Base-by-base conservation (phyloP, 768 basidiomycete genomes). In the Kockovaella imperatae region DNA sequence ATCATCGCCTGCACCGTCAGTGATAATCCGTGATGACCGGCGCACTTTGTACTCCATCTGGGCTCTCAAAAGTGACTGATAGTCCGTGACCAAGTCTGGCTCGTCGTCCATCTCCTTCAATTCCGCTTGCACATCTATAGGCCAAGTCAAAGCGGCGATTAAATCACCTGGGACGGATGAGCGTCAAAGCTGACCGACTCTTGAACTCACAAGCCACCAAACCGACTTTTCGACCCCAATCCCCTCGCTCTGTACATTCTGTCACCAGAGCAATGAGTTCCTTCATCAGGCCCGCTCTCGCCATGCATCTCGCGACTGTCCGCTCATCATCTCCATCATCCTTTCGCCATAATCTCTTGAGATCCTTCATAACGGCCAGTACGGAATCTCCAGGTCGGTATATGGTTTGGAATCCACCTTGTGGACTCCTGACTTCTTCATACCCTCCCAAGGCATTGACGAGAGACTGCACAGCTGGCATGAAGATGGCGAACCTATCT, bases 111-210 rank as follows among this genome's bases (percentile, higher is more conserved):
- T 80, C 64, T 97, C 95, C 60, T 84, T 86, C 54, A 99, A 76
- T 71, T 97, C 95, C 61, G 87, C 86, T 0, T 88, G 86, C 54
- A 97, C 76, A 70, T 97, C 87, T 45, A 99, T 93, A 0, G 95
- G 95, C 95, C 95, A 99, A 1, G 93, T 97, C 86, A 99, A 87
- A 0, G 91, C 90, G 0, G 88, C 86, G 67, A 97, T 83, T 20
- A 99, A 75, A 67, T 97, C 95, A 6, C 82, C 75, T 74, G 54
- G n/a, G 42, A n/a, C 18, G 5, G 15, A 3, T 49, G 35, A 21
- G 26, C 13, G 4, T n/a, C 43, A 3, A 15, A 40, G 32, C 21
- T 38, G 17, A 21, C 23, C 5, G 38, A 21, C 3, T 8, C 4
- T 28, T 2, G 1, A 15, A 57, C 69, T 52, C 45, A 71, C 69